These are phyloP conservation scores for Draba incana DNA, from an alignment of 345 rosid genomes.

Conservation along the genomic window DNA sequence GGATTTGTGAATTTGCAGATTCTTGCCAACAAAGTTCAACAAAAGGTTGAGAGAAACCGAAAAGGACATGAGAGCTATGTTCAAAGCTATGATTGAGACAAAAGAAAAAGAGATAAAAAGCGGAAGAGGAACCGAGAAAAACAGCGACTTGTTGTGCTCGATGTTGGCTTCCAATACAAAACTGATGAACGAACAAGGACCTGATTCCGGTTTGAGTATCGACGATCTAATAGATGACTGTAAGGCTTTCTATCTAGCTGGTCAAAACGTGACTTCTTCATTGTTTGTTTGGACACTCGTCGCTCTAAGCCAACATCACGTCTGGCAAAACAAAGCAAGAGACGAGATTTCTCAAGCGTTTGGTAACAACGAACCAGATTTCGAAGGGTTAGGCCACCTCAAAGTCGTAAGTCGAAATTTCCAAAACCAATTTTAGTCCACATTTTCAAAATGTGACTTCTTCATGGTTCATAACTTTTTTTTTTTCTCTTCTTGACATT, in stretches of 20 bases:
- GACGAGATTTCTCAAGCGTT: conserved; percentile 51
- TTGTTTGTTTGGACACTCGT: conserved; percentile 59
- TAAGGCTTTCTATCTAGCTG: conserved; percentile 68
- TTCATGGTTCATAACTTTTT: not conserved
- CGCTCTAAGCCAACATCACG: conserved; percentile 52
- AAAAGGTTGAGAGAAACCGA: conserved; percentile 47
- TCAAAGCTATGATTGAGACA: conserved; percentile 45
- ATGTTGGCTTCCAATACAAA: conserved; percentile 41
- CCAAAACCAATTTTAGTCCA: conserved; percentile 2
- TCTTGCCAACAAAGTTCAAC: conserved; percentile 51
- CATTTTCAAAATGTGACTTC: not conserved
- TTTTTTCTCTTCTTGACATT: not conserved
- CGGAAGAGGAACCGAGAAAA: conserved; percentile 35
- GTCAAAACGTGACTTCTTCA: conserved; percentile 61
- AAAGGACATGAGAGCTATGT: conserved; percentile 44
- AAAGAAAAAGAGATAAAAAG: conserved; percentile 41
- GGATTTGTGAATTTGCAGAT: conserved; percentile 30
- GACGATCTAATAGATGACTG: conserved; percentile 64
- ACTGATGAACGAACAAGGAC: conserved; percentile 40
- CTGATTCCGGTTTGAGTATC: conserved; percentile 34
- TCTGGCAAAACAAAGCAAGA: conserved; percentile 64
- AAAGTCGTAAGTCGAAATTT: conserved; percentile 41
- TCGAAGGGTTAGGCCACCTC: conserved; percentile 46
- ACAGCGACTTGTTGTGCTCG: conserved; percentile 45
- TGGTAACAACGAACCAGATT: conserved; percentile 46